Evolutionary conservation across 371 early-diverging fungal genomes (phyloP).

Genomic region (Mucor lusitanicus): DNA sequence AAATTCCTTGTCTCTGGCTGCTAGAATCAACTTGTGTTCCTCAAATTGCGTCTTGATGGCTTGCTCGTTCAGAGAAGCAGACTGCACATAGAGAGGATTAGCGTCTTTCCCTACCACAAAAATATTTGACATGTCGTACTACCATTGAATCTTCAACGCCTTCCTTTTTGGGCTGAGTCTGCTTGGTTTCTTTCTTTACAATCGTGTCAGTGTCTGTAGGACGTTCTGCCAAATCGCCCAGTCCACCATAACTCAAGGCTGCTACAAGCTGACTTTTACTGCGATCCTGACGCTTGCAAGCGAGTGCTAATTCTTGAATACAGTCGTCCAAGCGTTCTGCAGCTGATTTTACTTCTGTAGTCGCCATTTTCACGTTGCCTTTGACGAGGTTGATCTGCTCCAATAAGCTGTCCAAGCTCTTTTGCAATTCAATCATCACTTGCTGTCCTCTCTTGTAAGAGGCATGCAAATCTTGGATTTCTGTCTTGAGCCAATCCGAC

Average conservation of each 20-base stretch:
- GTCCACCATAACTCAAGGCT: conserved; percentile 23
- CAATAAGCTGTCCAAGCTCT: conserved; percentile 10
- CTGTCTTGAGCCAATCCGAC: conserved; percentile 32
- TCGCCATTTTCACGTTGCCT: conserved; percentile 8
- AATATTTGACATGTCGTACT: not conserved
- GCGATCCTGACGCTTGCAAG: conserved; percentile 41
- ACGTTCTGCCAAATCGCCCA: conserved; percentile 23
- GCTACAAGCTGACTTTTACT: conserved; percentile 34
- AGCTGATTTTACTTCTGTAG: conserved; percentile 19
- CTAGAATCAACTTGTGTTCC: conserved; percentile 52
- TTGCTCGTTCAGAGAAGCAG: conserved; percentile 23
- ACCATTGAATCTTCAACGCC: not conserved
- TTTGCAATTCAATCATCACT: conserved; percentile 23
- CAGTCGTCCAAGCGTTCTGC: conserved; percentile 30
- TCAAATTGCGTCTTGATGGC: conserved; percentile 30
- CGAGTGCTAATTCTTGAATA: conserved; percentile 18
- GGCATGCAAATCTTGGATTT: conserved; percentile 27
- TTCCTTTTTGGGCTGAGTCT: conserved; percentile 6
- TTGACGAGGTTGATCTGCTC: conserved; percentile 19
- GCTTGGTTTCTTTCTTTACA: conserved; percentile 1
- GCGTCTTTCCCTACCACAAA: not conserved
- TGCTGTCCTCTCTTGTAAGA: conserved; percentile 24
- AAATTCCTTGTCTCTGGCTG: conserved; percentile 66
- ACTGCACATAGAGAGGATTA: not conserved
- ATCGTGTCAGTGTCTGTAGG: not conserved